phyloP scores from a whole-genome alignment of 2,329 filamentous ascomycete genomes.

The Ophiostoma pallidulum region DNA sequence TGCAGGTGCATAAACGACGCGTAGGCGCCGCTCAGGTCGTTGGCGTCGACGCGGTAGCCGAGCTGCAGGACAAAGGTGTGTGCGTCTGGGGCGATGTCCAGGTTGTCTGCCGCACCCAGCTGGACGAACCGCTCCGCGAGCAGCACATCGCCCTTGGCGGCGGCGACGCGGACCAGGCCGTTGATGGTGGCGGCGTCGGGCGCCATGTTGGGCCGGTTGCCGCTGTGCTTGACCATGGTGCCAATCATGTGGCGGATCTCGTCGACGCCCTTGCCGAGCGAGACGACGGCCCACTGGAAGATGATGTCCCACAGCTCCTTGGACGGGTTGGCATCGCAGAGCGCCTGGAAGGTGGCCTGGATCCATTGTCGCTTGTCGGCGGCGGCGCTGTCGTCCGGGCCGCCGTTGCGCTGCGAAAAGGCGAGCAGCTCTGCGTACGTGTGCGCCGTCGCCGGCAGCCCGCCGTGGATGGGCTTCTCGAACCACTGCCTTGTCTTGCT shows the following conservation, averaged over 20 bases:
- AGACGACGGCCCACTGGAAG: conserved; percentile 65
- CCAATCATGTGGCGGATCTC: conserved; percentile 65
- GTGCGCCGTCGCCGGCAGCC: conserved; percentile 30
- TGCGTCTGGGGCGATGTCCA: conserved; percentile 56
- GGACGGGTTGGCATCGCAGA: conserved; percentile 33
- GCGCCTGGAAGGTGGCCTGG: conserved; percentile 44
- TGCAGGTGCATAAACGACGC: conserved; percentile 56
- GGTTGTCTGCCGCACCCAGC: conserved; percentile 46
- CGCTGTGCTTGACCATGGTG: conserved; percentile 47
- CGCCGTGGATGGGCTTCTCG: conserved; percentile 38
- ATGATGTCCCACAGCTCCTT: conserved; percentile 61
- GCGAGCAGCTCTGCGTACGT: conserved; percentile 48
- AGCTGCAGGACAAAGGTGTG: conserved; percentile 67
- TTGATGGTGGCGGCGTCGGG: conserved; percentile 71
- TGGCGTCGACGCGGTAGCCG: conserved; percentile 61
- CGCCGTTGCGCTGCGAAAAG: conserved; percentile 41
- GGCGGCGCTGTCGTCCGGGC: neutral
- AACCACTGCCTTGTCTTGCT: conserved; percentile 61
- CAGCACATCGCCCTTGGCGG: conserved; percentile 59
- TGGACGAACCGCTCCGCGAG: conserved; percentile 64
- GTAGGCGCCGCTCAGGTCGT: conserved; percentile 62
- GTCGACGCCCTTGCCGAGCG: conserved; percentile 58
- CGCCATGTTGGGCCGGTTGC: conserved; percentile 32
- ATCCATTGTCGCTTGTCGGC: conserved; percentile 49
- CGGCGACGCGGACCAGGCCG: conserved; percentile 61